Evolutionary conservation across 2,329 filamentous ascomycete genomes (phyloP).

Genomic region (Pseudogymnoascus sp.): DNA sequence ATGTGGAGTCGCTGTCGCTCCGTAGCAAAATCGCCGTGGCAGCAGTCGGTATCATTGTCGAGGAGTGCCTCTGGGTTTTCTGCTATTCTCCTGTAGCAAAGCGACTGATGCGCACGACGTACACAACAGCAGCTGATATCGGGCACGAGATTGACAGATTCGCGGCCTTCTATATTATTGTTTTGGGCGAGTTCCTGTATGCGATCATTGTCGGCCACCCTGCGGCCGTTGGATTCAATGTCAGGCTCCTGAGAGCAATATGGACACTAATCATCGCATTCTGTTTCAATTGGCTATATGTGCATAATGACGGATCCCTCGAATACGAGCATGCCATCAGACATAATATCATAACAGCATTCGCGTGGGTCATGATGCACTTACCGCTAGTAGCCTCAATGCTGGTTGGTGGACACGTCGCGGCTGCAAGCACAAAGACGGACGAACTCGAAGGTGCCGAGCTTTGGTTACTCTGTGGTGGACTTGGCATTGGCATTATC

Average conservation of each 20-base stretch:
- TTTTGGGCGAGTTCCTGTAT: slow-evolving; percentile 44
- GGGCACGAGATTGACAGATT: slow-evolving; percentile 44
- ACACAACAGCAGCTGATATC: slow-evolving; percentile 43
- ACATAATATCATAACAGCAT: slow-evolving; percentile 34
- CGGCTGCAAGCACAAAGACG: slow-evolving; percentile 33
- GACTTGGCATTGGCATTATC: slow-evolving; percentile 38
- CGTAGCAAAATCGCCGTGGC: slow-evolving; percentile 37
- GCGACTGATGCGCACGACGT: slow-evolving; percentile 34
- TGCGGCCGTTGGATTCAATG: slow-evolving; percentile 38
- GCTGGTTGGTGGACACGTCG: slow-evolving; percentile 41
- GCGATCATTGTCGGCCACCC: slow-evolving; percentile 41
- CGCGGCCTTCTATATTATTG: slow-evolving; percentile 45
- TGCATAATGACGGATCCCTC: slow-evolving; percentile 41
- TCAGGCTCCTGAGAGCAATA: slow-evolving; percentile 38
- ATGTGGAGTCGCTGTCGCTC: slow-evolving; percentile 35
- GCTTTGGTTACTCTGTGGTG: slow-evolving; percentile 42
- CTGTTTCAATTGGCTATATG: slow-evolving; percentile 44
- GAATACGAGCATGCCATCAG: slow-evolving; percentile 38
- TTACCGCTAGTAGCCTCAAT: slow-evolving; percentile 39
- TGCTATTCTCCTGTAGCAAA: slow-evolving; percentile 40
- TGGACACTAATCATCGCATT: slow-evolving; percentile 44
- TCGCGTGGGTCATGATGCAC: slow-evolving; percentile 39
- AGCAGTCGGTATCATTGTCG: slow-evolving; percentile 35
- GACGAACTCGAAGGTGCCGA: slow-evolving; percentile 36
- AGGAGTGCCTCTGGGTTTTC: slow-evolving; percentile 39